Evolutionary conservation across 257 asterid genomes (phyloP).

Genomic region (Solanum corneliomulleri): DNA sequence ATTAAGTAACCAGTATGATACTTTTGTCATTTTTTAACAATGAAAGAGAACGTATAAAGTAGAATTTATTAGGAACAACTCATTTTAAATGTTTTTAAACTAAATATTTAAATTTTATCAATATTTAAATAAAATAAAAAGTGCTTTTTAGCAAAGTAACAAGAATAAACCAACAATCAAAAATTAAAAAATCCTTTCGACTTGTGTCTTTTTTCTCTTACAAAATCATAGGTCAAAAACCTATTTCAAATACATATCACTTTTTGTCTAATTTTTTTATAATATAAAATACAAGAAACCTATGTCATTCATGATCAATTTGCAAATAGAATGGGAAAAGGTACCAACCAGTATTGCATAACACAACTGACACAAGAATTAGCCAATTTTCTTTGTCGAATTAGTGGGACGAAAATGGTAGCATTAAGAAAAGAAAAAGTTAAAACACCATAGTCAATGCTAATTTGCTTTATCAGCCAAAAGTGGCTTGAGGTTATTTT

Average conservation of each 20-base stretch:
- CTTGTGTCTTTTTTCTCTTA: too few relatives aligned
- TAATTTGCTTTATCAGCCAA: background rate
- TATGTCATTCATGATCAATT: background rate
- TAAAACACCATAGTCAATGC: background rate
- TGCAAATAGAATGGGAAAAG: background rate
- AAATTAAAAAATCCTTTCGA: too few relatives aligned
- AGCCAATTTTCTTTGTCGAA: background rate
- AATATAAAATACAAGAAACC: background rate
- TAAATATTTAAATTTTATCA: too few relatives aligned
- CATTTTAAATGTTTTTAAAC: too few relatives aligned
- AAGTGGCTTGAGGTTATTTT: background rate
- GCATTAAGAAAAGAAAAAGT: background rate
- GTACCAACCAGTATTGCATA: background rate
- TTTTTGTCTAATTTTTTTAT: background rate
- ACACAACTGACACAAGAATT: background rate
- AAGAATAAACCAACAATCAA: too few relatives aligned
- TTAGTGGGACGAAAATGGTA: background rate
- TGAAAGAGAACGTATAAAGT: too few relatives aligned
- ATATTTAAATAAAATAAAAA: too few relatives aligned
- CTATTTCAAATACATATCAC: background rate
- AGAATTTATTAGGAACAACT: too few relatives aligned
- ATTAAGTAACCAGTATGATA: accelerated
- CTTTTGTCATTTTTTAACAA: too few relatives aligned
- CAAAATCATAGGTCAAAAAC: too few relatives aligned
- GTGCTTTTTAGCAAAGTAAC: too few relatives aligned